Evolutionary conservation across 345 rosid genomes (phyloP).

Genomic region (Clarkia xantiana): DNA sequence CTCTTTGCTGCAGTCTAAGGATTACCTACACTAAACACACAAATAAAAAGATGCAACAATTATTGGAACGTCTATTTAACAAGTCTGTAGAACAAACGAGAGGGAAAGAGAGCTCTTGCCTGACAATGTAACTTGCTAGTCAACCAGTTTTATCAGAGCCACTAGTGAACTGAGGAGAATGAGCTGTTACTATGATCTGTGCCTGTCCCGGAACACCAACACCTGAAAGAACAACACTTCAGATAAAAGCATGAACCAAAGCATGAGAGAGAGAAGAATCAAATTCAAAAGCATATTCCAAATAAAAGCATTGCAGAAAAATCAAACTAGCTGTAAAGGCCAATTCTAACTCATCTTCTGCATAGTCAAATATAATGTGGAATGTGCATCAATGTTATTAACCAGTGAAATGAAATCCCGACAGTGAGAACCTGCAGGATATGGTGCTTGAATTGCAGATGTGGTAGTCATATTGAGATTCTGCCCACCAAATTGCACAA

Average conservation of each 20-base stretch:
- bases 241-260: background rate
- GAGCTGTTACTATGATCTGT: constrained; percentile 60
- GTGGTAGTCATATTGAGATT: constrained; percentile 14
- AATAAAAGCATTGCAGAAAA: too few species aligned
- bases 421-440: constrained; percentile 11
- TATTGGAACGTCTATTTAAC: background rate
- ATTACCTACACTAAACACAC: constrained; percentile 24
- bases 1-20: constrained; percentile 79
- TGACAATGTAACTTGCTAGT: constrained; percentile 18
- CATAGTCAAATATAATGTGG: too few species aligned
- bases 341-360: too few species aligned
- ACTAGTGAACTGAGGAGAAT: constrained; percentile 53
- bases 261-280: too few species aligned
- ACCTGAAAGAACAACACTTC: constrained; percentile 19
- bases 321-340: too few species aligned
- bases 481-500: constrained; percentile 13
- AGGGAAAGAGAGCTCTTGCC: constrained; percentile 4
- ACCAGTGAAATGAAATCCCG: too few species aligned
- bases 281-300: too few species aligned
- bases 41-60: background rate
- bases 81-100: background rate
- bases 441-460: constrained; percentile 15
- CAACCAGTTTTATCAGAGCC: constrained; percentile 94
- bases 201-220: constrained; percentile 49
- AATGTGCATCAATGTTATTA: too few species aligned